phyloP scores from a whole-genome alignment of 495 filamentous ascomycete species.

The Trichocladium uniseriatum region DNA sequence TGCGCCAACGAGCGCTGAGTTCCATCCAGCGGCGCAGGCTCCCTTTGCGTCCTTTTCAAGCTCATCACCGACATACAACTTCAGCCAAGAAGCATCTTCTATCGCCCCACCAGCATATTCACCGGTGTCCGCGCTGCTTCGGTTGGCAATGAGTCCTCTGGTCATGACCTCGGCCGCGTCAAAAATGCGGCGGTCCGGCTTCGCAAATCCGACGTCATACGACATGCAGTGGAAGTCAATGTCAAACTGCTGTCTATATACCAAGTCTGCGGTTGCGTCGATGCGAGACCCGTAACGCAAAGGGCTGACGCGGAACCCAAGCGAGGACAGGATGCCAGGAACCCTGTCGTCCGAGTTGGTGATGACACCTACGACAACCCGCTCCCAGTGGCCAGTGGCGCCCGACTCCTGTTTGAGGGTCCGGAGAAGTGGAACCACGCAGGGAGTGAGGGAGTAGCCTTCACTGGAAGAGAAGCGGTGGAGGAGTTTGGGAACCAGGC shows the following conservation, averaged over 20 bases:
- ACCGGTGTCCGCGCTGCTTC: not conserved
- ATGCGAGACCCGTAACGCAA: constrained; percentile 8
- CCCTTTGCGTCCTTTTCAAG: constrained; percentile 51
- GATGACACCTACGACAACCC: constrained; percentile 53
- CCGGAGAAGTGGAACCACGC: constrained; percentile 45
- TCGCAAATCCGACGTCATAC: constrained; percentile 63
- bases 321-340: constrained; percentile 46
- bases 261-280: not conserved
- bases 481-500: constrained; percentile 46
- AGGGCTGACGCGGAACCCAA: constrained; percentile 50
- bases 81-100: constrained; percentile 30
- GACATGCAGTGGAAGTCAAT: constrained; percentile 61
- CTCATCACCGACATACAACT: constrained; percentile 63
- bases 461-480: constrained; percentile 50
- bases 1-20: constrained; percentile 27
- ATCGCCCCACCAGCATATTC: not conserved
- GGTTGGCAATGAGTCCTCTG: not conserved
- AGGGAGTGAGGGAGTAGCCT: constrained; percentile 53
- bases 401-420: constrained; percentile 21
- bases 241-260: constrained; percentile 27
- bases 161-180: constrained; percentile 46
- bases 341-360: constrained; percentile 75
- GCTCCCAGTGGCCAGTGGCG: constrained; percentile 12
- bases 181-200: constrained; percentile 58
- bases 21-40: constrained; percentile 56